phyloP scores from a whole-genome alignment of 129 eudicot species.

The Tagetes erecta region DNA sequence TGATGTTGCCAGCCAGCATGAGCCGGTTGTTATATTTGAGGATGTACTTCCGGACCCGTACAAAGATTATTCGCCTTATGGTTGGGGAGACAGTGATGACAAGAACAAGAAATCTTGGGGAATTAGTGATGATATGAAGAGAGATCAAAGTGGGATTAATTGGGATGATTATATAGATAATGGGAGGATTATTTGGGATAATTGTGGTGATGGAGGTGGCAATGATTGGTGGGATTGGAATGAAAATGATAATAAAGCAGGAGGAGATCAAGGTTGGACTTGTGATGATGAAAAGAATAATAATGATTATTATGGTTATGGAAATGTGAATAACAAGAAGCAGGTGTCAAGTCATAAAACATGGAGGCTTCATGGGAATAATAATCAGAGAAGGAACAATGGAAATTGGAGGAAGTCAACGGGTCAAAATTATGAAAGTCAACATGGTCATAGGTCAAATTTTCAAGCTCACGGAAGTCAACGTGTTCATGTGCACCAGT shows the following conservation, averaged over 20 bases:
- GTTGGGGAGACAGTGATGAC: conserved; percentile 67
- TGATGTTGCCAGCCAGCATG: conserved; percentile 19
- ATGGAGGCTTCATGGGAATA: conserved; percentile 31
- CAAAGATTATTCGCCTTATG: conserved; percentile 40
- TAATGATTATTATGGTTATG: conserved; percentile 17
- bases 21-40: conserved; percentile 53
- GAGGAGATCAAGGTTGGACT: conserved; percentile 37
- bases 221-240: conserved; percentile 10
- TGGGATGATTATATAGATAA: conserved; percentile 33
- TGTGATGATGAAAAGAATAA: neutral
- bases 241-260: conserved; percentile 22
- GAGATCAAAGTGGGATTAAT: conserved; percentile 16
- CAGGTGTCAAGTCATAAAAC: conserved; percentile 19
- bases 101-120: conserved; percentile 25
- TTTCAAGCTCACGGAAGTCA: conserved; percentile 23
- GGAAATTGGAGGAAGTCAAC: conserved; percentile 28
- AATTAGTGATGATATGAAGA: conserved; percentile 17
- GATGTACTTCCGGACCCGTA: conserved; percentile 36
- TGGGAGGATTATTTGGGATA: conserved; percentile 26
- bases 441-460: conserved; percentile 22
- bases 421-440: conserved; percentile 18
- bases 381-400: conserved; percentile 26
- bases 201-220: conserved; percentile 28
- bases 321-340: conserved; percentile 29
- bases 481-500: conserved; percentile 23